phyloP scores from a whole-genome alignment of 108 stramenopile genomes.

The Cyclotella baltica region DNA sequence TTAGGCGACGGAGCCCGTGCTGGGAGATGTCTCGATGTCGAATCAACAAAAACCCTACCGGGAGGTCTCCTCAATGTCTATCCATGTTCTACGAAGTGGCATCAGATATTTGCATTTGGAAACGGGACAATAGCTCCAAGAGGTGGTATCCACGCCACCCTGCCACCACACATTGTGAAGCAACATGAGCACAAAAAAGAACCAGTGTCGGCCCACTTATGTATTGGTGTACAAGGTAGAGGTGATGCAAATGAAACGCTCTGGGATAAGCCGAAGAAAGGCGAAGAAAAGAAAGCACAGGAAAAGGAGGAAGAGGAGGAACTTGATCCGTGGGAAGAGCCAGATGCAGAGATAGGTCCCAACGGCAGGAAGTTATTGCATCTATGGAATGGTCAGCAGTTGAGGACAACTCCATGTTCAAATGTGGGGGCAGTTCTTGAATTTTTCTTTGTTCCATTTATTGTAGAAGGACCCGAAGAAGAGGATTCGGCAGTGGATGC shows the following conservation, averaged over 20 bases:
- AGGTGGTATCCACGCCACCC: constrained; percentile 67
- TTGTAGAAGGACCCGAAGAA: constrained; percentile 57
- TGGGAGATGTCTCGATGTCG: constrained; percentile 83
- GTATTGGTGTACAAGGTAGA: constrained; percentile 75
- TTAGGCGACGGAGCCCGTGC: constrained; percentile 76
- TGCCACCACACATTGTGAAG: constrained; percentile 68
- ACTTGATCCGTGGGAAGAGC: constrained; percentile 44
- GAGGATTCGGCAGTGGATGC: constrained; percentile 55
- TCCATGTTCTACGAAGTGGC: constrained; percentile 84
- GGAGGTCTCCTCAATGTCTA: constrained; percentile 78
- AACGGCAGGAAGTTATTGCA: constrained; percentile 52
- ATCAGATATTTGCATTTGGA: constrained; percentile 89
- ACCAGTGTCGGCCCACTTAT: constrained; percentile 59
- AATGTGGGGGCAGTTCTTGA: constrained; percentile 80
- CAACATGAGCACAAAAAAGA: constrained; percentile 51
- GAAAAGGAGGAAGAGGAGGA: constrained; percentile 49
- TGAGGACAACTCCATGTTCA: constrained; percentile 77
- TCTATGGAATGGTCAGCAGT: constrained; percentile 70
- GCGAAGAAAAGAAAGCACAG: constrained; percentile 46
- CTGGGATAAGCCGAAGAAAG: constrained; percentile 56
- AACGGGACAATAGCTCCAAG: constrained; percentile 71
- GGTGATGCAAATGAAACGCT: constrained; percentile 72
- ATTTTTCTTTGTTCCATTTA: constrained; percentile 84
- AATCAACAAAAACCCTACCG: constrained; percentile 67
- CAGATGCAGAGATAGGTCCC: constrained; percentile 45